Conservation (phyloP, 345 rosid species). For the Murraya koenigii region DNA sequence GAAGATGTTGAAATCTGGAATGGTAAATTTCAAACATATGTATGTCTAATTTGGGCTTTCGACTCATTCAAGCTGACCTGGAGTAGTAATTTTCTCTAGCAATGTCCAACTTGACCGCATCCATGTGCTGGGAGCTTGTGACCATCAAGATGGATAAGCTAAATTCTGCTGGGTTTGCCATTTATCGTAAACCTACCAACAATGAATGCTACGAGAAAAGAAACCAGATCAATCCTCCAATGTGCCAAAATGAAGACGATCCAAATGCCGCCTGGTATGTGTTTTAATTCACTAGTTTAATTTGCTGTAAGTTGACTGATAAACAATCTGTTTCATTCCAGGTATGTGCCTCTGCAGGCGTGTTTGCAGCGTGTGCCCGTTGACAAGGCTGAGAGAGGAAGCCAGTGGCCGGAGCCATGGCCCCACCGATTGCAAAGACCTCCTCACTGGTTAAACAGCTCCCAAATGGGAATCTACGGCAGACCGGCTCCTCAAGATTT, state of each 20-base stretch:
- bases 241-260: conserved; percentile 74
- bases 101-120: conserved; percentile 67
- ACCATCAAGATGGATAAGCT: conserved; percentile 74
- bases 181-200: conserved; percentile 69
- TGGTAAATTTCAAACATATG: conserved; percentile 34
- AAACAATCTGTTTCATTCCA: conserved; percentile 24
- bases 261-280: conserved; percentile 85
- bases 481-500: conserved; percentile 87
- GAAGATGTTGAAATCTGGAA: conserved; percentile 85
- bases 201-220: conserved; percentile 82
- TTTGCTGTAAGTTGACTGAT: no score
- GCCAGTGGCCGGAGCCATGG: conserved; percentile 78
- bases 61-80: conserved; percentile 13
- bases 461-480: conserved; percentile 93
- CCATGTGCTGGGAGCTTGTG: conserved; percentile 90
- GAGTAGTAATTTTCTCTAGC: conserved; percentile 32
- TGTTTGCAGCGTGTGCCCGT: conserved; percentile 74
- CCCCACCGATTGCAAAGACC: conserved; percentile 59
- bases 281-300: not conserved
- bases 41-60: not conserved
- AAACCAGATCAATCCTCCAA: conserved; percentile 56
- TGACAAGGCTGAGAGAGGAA: conserved; percentile 52
- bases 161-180: conserved; percentile 70
- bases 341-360: conserved; percentile 83
- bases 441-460: conserved; percentile 80